Evolutionary conservation across 1,284 basidiomycete genomes (phyloP).

Genomic region (Heterobasidion parviporum): DNA sequence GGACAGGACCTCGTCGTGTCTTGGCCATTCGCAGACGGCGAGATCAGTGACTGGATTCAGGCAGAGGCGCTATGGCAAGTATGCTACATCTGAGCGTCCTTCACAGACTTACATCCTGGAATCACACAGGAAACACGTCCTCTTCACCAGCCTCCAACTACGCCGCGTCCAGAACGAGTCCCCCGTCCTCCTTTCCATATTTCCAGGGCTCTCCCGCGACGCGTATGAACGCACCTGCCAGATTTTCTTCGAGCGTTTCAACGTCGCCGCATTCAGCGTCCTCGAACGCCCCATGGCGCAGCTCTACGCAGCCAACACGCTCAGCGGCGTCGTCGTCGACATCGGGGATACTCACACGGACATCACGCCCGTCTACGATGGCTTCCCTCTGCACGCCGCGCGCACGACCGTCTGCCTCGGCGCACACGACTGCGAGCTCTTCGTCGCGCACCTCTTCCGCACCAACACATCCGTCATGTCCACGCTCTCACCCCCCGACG

Average conservation of each 20-base stretch:
- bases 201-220: constrained; percentile 63
- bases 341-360: constrained; percentile 74
- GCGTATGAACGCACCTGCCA: constrained; percentile 74
- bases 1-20: constrained; percentile 68
- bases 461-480: constrained; percentile 58
- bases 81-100: neutral
- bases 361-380: constrained; percentile 77
- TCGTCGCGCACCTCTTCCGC: constrained; percentile 66
- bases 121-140: constrained; percentile 69
- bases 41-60: constrained; percentile 80
- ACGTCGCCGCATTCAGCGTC: constrained; percentile 79
- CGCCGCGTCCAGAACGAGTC: constrained; percentile 84
- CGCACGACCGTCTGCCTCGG: constrained; percentile 61
- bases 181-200: constrained; percentile 71
- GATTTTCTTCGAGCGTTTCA: constrained; percentile 94
- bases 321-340: constrained; percentile 81
- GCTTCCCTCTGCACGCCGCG: constrained; percentile 54
- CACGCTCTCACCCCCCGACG: constrained; percentile 47
- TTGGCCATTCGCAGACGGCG: constrained; percentile 80
- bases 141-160: constrained; percentile 72
- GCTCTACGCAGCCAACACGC: constrained; percentile 73
- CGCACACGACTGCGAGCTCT: constrained; percentile 64
- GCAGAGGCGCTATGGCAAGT: constrained; percentile 86
- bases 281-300: constrained; percentile 82
- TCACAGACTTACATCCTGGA: neutral